Percentiles rank a stretch among this genome's conserved stretches.
These are phyloP conservation scores for Ceratocystiopsis sp. DNA, from an alignment of 2,329 filamentous ascomycete genomes.

Conservation along the genomic window DNA sequence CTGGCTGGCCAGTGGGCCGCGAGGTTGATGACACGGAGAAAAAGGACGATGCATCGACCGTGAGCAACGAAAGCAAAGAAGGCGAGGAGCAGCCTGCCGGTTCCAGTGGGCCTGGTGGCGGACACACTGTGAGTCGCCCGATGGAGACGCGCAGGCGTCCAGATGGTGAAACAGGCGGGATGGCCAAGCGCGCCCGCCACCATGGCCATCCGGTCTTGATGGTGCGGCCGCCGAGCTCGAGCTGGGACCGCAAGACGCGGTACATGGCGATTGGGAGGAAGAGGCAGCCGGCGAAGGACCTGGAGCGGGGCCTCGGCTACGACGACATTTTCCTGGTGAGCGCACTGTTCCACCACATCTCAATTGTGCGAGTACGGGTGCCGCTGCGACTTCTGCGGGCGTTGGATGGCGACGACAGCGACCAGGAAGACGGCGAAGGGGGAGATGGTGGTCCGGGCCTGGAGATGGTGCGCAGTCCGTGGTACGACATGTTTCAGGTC, in stretches of 20 bases:
- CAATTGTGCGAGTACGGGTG: conserved; percentile 40
- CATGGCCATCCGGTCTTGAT: conserved; percentile 22
- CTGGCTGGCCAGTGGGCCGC: conserved; percentile 44
- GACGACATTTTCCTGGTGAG: conserved; percentile 48
- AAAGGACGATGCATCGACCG: conserved; percentile 24
- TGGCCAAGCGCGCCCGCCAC: too few relatives aligned
- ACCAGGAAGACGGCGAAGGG: background rate
- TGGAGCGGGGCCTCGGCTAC: conserved; percentile 25
- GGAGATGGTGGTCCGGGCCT: conserved; percentile 22
- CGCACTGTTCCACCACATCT: conserved; percentile 44
- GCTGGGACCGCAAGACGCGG: conserved; percentile 42
- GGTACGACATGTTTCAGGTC: conserved; percentile 42
- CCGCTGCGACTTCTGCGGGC: conserved; percentile 34
- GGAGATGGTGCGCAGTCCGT: conserved; percentile 38
- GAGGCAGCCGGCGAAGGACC: conserved; percentile 8
- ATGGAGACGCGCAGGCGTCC: too few relatives aligned
- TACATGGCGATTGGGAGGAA: conserved; percentile 36
- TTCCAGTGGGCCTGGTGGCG: conserved; percentile 29
- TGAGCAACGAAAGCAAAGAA: conserved; percentile 7
- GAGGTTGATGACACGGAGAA: conserved; percentile 28
- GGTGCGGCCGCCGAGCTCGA: conserved; percentile 36
- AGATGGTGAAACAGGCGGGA: too few relatives aligned
- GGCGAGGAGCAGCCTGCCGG: conserved; percentile 9
- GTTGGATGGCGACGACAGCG: conserved; percentile 28
- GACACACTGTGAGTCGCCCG: too few relatives aligned